A percentile compares a stretch with the other conserved stretches of the same genome.
phyloP scores from a whole-genome alignment of 2,329 filamentous ascomycete species.

The Chlorencoelia australis region DNA sequence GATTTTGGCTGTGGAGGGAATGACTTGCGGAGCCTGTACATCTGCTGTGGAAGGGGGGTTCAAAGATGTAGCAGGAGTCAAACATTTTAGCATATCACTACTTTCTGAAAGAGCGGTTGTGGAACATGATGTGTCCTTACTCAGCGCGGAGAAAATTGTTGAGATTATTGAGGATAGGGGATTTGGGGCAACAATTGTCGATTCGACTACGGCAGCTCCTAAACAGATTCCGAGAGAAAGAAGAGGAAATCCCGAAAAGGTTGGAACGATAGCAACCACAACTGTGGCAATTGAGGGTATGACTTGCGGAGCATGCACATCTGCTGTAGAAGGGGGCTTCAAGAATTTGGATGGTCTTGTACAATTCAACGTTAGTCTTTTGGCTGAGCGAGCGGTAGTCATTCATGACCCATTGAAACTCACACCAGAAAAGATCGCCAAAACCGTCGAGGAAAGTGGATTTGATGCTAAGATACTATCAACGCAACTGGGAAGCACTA shows the following conservation, averaged over 20 bases:
- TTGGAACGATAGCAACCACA: slow-evolving; percentile 50
- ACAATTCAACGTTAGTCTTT: slow-evolving; percentile 88
- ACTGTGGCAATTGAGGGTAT: slow-evolving; percentile 90
- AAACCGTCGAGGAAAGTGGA: slow-evolving; percentile 80
- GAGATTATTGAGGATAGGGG: slow-evolving; percentile 60
- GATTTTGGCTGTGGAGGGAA: slow-evolving; percentile 70
- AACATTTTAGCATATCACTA: slow-evolving; percentile 70
- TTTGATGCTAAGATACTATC: slow-evolving; percentile 82
- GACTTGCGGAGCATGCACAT: slow-evolving; percentile 96
- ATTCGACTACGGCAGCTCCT: slow-evolving; percentile 44
- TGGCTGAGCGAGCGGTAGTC: slow-evolving; percentile 85
- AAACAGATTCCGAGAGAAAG: slow-evolving; percentile 23
- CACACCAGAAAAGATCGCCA: slow-evolving; percentile 61
- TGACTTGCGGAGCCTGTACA: slow-evolving; percentile 87
- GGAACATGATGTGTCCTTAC: slow-evolving; percentile 56
- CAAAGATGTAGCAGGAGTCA: slow-evolving; percentile 62
- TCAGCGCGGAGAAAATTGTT: slow-evolving; percentile 42
- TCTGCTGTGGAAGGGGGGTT: slow-evolving; percentile 77
- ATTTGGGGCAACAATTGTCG: slow-evolving; percentile 70
- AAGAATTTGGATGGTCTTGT: slow-evolving; percentile 64
- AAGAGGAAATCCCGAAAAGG: slow-evolving; percentile 18
- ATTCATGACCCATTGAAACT: slow-evolving; percentile 69
- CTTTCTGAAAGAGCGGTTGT: slow-evolving; percentile 79
- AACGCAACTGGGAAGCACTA: slow-evolving; percentile 50
- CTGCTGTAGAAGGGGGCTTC: slow-evolving; percentile 79